These are phyloP conservation scores for Hippophae rhamnoides DNA, from an alignment of 306 rosid species.

Conservation along the genomic window DNA sequence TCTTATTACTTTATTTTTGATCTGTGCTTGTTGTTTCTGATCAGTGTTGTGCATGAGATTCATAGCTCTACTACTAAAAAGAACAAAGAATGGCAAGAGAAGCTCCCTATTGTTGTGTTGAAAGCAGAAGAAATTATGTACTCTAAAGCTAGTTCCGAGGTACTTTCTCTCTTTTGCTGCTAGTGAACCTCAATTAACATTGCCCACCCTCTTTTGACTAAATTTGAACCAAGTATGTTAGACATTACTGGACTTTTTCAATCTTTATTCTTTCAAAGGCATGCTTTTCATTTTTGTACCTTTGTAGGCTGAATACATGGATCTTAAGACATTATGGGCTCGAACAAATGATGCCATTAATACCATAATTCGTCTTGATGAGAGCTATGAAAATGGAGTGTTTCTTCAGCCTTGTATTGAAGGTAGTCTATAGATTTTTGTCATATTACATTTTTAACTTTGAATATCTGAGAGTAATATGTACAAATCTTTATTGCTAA, in stretches of 20 bases:
- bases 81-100: constrained; percentile 79
- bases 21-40: constrained; percentile 4
- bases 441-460: no score
- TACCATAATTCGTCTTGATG: constrained; percentile 54
- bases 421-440: constrained; percentile 34
- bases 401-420: constrained; percentile 80
- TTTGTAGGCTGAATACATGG: constrained; percentile 63
- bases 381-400: constrained; percentile 46
- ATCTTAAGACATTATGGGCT: constrained; percentile 51
- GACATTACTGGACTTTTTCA: constrained; percentile 2
- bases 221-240: neutral
- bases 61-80: constrained; percentile 49
- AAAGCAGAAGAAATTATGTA: constrained; percentile 70
- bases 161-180: constrained; percentile 7
- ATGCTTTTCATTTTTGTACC: constrained; percentile 10
- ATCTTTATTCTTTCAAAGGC: constrained; percentile 3
- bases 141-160: constrained; percentile 82
- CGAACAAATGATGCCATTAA: constrained; percentile 61
- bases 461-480: neutral
- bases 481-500: neutral
- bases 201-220: neutral
- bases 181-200: constrained; percentile 1
- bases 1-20: neutral
- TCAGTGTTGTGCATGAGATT: constrained; percentile 56
- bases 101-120: constrained; percentile 70